A percentile compares a stretch with the other conserved stretches of the same genome.
phyloP scores from a whole-genome alignment of 75 land plant species.

The Isoetes taiwanensis region DNA sequence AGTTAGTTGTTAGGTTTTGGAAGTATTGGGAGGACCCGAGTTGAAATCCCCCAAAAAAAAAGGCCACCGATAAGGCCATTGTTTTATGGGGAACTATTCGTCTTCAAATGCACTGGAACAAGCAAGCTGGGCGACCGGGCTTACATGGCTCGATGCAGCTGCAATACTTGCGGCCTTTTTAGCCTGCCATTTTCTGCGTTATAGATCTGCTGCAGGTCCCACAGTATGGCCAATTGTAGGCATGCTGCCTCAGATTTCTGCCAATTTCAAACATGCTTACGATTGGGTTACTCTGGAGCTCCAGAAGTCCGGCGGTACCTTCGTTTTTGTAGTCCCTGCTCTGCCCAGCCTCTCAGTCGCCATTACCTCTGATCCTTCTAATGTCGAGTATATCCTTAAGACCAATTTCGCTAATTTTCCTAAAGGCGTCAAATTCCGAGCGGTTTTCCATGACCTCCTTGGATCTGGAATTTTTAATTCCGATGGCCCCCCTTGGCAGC shows the following conservation, averaged over 20 bases:
- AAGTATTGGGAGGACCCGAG: too few species aligned
- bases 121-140: too few species aligned
- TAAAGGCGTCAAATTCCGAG: slow-evolving; percentile 50
- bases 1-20: too few species aligned
- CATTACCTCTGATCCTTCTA: slow-evolving; percentile 39
- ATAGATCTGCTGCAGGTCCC: too few species aligned
- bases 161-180: too few species aligned
- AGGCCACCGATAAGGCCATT: too few species aligned
- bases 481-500: slow-evolving; percentile 50
- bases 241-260: slow-evolving; percentile 57
- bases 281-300: slow-evolving; percentile 62
- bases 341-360: slow-evolving; percentile 4
- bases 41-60: too few species aligned
- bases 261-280: slow-evolving; percentile 37
- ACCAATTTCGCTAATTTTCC: slow-evolving; percentile 58
- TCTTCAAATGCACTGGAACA: too few species aligned
- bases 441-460: slow-evolving; percentile 55
- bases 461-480: slow-evolving; percentile 68
- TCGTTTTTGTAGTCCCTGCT: slow-evolving; percentile 42
- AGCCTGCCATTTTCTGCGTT: too few species aligned
- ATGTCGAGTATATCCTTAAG: slow-evolving; percentile 59
- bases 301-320: slow-evolving; percentile 41
- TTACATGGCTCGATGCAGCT: too few species aligned
- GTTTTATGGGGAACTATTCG: too few species aligned
- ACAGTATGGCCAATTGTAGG: slow-evolving; percentile 75